Evolutionary conservation across 495 filamentous ascomycete species (phyloP), one percentile per base, ranked within the genome.

Genomic region (Bryoglossum gracile): DNA sequence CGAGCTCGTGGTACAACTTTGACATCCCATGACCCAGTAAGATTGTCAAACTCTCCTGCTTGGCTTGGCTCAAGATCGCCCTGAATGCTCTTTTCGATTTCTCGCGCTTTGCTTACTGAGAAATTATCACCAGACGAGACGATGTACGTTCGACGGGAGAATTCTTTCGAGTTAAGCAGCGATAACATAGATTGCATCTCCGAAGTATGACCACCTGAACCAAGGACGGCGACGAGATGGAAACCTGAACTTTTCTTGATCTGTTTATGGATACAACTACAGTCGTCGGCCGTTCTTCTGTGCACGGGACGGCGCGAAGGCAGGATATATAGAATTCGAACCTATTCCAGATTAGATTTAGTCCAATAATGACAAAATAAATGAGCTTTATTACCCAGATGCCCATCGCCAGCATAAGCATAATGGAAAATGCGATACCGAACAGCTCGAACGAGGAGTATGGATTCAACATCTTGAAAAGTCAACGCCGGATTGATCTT

Each of bases 131-230:
- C 90, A 1, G 72, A 75, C 43, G 79, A 84, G 36, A 94, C 72
- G 11, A 95, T 68, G 64, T 94, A 98, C 45, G 86, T 91, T 16
- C 92, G 79, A 59, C 86, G 81, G 3, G 69, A 74, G 59, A 77
- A 82, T 47, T 61, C 41, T 25, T 57, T 62, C 2, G 64, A 56
- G 17, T 65, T 47, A 33, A 75, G 63, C 13, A 68, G 64, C 19
- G 73, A 63, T 19, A 97, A 72, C 65, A 94, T 82, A 50, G 82
- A 78, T 36, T 95, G 69, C 86, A 97, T 94, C 69, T 98, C 92
- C 10, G 87, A 78, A 1, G 91, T 95, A 69, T 98, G 92, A 3
- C 92, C 92, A 48, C 92, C 92, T 22, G 85, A 91, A 32, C 92
- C 92, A 43, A 96, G 82, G 43, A 96, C 78, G 48, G 94, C 74